These are phyloP conservation scores for Neospermospora avenae DNA, from an alignment of 2,329 filamentous ascomycete species.

Conservation along the genomic window DNA sequence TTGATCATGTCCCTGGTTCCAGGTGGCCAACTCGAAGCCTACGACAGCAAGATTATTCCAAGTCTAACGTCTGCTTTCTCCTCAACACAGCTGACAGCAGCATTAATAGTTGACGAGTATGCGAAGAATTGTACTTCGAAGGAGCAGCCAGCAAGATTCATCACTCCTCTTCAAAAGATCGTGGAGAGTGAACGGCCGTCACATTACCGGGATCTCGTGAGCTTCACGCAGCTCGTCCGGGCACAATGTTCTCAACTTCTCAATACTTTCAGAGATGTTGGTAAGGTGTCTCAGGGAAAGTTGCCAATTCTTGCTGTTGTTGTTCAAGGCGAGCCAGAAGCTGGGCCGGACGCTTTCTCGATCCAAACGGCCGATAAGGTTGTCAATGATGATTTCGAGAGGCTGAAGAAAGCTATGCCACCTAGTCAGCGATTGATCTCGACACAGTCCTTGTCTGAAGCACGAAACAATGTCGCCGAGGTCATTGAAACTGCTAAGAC, in stretches of 20 bases:
- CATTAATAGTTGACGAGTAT: constrained; percentile 85
- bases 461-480: constrained; percentile 63
- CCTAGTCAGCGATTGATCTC: constrained; percentile 85
- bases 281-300: constrained; percentile 71
- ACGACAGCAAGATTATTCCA: constrained; percentile 61
- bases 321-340: constrained; percentile 88
- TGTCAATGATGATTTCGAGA: constrained; percentile 79
- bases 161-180: constrained; percentile 65
- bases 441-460: constrained; percentile 73
- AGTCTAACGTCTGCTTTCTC: constrained; percentile 71
- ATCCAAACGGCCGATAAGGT: constrained; percentile 85
- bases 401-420: constrained; percentile 82
- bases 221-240: constrained; percentile 82
- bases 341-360: constrained; percentile 89
- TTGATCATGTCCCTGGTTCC: constrained; percentile 77
- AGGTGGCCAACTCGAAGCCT: constrained; percentile 56
- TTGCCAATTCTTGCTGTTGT: constrained; percentile 82
- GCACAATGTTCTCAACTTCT: constrained; percentile 89
- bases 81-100: constrained; percentile 80
- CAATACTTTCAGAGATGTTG: constrained; percentile 87
- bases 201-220: constrained; percentile 86
- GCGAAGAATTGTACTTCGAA: constrained; percentile 56
- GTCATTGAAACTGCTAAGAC: constrained; percentile 77
- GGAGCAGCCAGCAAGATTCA: constrained; percentile 55
- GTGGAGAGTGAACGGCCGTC: constrained; percentile 77